Percentiles rank a stretch among this genome's conserved stretches.
Conservation (phyloP, 2,329 filamentous ascomycete species). For the Colletotrichum spinosum region DNA sequence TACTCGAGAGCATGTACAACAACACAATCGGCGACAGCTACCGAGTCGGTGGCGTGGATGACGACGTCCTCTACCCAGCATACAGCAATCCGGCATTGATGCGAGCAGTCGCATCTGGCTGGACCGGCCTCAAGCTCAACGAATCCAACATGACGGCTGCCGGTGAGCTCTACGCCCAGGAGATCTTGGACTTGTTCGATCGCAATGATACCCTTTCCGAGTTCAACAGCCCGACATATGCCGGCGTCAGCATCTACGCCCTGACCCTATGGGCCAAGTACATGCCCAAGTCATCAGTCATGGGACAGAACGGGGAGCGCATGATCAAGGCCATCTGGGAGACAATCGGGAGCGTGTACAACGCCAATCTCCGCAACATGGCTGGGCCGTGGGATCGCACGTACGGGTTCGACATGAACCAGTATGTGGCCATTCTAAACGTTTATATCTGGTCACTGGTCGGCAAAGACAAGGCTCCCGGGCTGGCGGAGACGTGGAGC, state of each 20-base stretch:
- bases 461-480: slow-evolving; percentile 56
- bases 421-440: slow-evolving; percentile 67
- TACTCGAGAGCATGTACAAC: slow-evolving; percentile 65
- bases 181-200: slow-evolving; percentile 68
- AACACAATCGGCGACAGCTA: slow-evolving; percentile 69
- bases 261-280: slow-evolving; percentile 71
- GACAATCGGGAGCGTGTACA: slow-evolving; percentile 63
- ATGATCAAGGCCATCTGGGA: slow-evolving; percentile 68
- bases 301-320: slow-evolving; percentile 60
- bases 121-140: slow-evolving; percentile 64
- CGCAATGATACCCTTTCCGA: slow-evolving; percentile 62
- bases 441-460: slow-evolving; percentile 69
- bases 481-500: slow-evolving; percentile 45
- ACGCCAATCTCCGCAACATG: slow-evolving; percentile 68
- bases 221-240: slow-evolving; percentile 62
- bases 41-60: slow-evolving; percentile 62
- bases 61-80: slow-evolving; percentile 56
- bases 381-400: slow-evolving; percentile 73
- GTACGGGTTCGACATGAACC: slow-evolving; percentile 73
- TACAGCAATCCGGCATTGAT: slow-evolving; percentile 59
- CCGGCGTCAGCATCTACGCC: slow-evolving; percentile 69
- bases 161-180: slow-evolving; percentile 66
- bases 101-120: slow-evolving; percentile 69
- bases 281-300: slow-evolving; percentile 61
- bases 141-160: slow-evolving; percentile 69